Evolutionary conservation across 331 rosid species (phyloP), one percentile per base, ranked within the genome.

Genomic region (Rosa hybrid): DNA sequence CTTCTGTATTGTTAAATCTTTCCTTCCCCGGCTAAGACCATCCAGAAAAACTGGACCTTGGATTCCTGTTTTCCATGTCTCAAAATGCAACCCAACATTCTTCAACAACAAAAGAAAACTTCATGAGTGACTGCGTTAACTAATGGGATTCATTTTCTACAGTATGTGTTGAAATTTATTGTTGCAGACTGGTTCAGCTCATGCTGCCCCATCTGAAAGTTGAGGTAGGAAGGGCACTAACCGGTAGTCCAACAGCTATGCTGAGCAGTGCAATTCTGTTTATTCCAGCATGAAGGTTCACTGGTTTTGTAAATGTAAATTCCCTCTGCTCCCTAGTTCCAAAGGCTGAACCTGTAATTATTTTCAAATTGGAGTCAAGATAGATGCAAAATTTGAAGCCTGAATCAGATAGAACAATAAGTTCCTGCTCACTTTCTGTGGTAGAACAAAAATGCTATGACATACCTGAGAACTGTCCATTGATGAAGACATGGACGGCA

Each of bases 201-300:
- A 68, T 68, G 50, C 72, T 68, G 48, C 46, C 25, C 25, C 50
- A 41, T 39, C 25, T 34, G 3, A 14, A 34, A 65, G 18, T 65
- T 23, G 45, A 12, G 57, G 27, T 53, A 77, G 60, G 48, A 53
- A 75, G 56, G 82, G 49, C 23, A 70, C 92, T 82, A 53, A 96
- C 99, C 48, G 91, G 97, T 81, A 96, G 88, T 87, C 99, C 99
- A 76, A 96, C 96, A 42, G 99, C 89, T 18, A 90, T 77, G 59
- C 98, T 96, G 74, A 96, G 98, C 64, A 96, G 90, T 65, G 98
- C 90, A 78, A 96, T 89, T 87, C 80, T 91, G 59, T 96, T 96
- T 75, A 84, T 82, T 87, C 99, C 99, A n/a, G 90, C 87, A 4
- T 34, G 91, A 44, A 95, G 90, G 68, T 87, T 86, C 71, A 90